Evolutionary conservation across 352 stramenopile species (phyloP).

Genomic region (Phytophthora citricola): DNA sequence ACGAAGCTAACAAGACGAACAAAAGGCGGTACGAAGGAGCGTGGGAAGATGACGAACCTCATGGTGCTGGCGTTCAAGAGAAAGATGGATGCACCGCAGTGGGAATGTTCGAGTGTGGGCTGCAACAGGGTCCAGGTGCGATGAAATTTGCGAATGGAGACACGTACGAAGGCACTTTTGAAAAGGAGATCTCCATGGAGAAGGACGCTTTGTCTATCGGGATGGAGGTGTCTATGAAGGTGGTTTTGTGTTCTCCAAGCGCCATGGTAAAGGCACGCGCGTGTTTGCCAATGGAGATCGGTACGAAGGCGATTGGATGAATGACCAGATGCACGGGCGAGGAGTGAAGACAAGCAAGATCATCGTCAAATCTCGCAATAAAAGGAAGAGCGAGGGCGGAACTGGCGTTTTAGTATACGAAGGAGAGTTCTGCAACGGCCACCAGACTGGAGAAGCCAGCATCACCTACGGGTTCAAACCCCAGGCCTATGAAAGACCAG

Average conservation of each 20-base stretch:
- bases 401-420: constrained; percentile 46
- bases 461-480: constrained; percentile 57
- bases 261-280: constrained; percentile 54
- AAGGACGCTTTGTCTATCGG: constrained; percentile 48
- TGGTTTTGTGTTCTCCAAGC: constrained; percentile 51
- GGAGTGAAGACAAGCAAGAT: constrained; percentile 45
- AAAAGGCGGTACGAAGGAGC: constrained; percentile 68
- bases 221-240: constrained; percentile 71
- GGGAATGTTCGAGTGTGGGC: constrained; percentile 57
- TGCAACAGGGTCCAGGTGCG: constrained; percentile 61
- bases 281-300: constrained; percentile 59
- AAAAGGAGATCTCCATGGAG: constrained; percentile 53
- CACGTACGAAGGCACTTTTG: constrained; percentile 72
- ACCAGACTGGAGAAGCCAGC: constrained; percentile 49
- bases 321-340: constrained; percentile 66
- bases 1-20: constrained; percentile 26
- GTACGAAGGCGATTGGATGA: constrained; percentile 65
- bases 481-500: constrained; percentile 3
- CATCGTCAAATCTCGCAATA: constrained; percentile 7
- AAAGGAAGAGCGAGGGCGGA: constrained; percentile 11
- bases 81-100: constrained; percentile 61
- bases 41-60: constrained; percentile 64
- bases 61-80: constrained; percentile 66
- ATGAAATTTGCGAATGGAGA: constrained; percentile 72
- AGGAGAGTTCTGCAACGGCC: constrained; percentile 51